Evolutionary conservation across 306 rosid genomes (phyloP).

Genomic region (Lathyrus oleraceus): DNA sequence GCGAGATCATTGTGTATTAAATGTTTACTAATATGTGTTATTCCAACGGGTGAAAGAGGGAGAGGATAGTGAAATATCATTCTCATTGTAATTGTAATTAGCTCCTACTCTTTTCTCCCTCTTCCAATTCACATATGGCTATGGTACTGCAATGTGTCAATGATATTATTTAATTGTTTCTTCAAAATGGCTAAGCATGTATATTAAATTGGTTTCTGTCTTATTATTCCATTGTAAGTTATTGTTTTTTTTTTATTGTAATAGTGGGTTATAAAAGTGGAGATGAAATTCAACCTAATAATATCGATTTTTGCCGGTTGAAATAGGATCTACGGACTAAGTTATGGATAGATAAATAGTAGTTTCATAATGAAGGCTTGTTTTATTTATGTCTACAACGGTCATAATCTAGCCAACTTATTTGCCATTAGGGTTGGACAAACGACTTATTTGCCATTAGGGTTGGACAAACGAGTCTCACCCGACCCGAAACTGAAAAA

Average conservation of each 20-base stretch:
- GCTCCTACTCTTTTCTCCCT: conserved; percentile 33
- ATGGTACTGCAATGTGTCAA: conserved; percentile 33
- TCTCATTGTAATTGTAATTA: conserved; percentile 58
- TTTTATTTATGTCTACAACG: no score
- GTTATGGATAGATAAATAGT: no score
- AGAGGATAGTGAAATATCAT: conserved; percentile 33
- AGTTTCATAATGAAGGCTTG: no score
- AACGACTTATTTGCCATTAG: no score
- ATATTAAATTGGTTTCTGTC: conserved; percentile 12
- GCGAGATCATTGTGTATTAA: conserved; percentile 36
- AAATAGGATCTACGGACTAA: no score
- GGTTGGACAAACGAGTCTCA: no score
- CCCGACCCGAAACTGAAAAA: no score
- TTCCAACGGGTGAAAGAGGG: conserved; percentile 7
- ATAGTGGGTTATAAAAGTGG: no score
- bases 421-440: no score
- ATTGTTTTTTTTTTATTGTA: background rate
- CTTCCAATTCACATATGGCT: conserved; percentile 35
- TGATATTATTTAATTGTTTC: conserved; percentile 40
- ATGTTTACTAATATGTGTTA: conserved; percentile 36
- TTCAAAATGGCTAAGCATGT: conserved; percentile 41
- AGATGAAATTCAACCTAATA: no score
- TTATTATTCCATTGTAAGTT: background rate
- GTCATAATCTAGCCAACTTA: no score
- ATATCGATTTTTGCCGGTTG: no score